phyloP scores from a whole-genome alignment of 1,284 basidiomycete genomes.

The Cutaneotrichosporon arboriforme region DNA sequence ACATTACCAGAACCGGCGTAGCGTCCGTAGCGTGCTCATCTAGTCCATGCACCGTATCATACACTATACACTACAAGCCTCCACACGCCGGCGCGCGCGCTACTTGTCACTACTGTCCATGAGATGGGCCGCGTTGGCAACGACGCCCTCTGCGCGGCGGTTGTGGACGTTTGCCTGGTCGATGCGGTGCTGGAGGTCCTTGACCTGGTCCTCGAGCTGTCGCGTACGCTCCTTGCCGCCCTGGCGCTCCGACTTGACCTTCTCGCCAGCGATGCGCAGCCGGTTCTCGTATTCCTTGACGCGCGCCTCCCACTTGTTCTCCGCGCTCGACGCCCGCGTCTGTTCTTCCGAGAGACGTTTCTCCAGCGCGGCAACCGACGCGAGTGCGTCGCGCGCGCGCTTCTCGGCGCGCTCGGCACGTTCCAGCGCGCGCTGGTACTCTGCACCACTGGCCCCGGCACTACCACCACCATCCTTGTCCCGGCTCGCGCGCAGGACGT shows the following conservation, averaged over 20 bases:
- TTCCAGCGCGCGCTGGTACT: conserved; percentile 59
- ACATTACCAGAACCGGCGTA: too few species aligned
- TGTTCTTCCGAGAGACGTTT: conserved; percentile 70
- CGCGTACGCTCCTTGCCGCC: conserved; percentile 75
- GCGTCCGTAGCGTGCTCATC: too few species aligned
- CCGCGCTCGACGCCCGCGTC: conserved; percentile 62
- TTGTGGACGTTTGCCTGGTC: conserved; percentile 34
- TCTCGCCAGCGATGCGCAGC: conserved; percentile 80
- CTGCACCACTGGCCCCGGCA: conserved; percentile 44
- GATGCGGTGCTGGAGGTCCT: conserved; percentile 44
- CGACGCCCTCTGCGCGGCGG: conserved; percentile 36
- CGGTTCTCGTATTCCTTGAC: conserved; percentile 85
- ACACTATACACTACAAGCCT: neutral
- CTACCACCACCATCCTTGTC: conserved; percentile 56
- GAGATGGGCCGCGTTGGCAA: conserved; percentile 36
- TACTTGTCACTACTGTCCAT: conserved; percentile 13
- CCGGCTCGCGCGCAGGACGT: neutral
- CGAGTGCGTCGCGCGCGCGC: conserved; percentile 69
- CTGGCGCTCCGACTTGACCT: conserved; percentile 88
- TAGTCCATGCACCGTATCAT: neutral
- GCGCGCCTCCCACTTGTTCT: conserved; percentile 84
- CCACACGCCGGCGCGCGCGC: too few species aligned
- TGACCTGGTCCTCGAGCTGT: conserved; percentile 49
- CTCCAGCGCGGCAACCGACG: conserved; percentile 74
- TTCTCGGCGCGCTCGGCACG: conserved; percentile 76